Base-by-base conservation (phyloP, 192 early-diverging fungal species). In the Backusella australiensis region DNA sequence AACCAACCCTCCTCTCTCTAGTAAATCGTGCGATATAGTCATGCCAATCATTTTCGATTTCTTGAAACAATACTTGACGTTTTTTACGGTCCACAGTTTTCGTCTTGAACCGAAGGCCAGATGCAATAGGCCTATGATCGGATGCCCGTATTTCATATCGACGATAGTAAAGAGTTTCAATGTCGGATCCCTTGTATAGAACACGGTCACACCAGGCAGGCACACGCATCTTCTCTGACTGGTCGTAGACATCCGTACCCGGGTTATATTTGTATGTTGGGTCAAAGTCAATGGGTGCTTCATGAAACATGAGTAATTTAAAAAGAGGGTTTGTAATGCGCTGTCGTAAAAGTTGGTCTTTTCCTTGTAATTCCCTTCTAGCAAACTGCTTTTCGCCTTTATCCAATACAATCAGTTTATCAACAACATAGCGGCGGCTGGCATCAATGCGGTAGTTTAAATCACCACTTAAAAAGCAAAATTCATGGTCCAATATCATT, bases 201-300 rank as follows among this genome's bases (percentile, higher is more conserved):
- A 99, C 89, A 67, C 98, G 91, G 85, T 99, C 98, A 82, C 97
- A 99, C 94, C 96, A 99, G 6, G 95, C 92, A 4, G 98, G 98
- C 6, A 90, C 90, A 23, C 98, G 88, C 75, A 91, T 89, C 85
- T 99, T 99, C 59, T 98, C 95, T 53, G 92, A 94, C 6, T 91
- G 90, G 76, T 99, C 98, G 77, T 96, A 99, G 4, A 82, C 81
- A 35, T 93, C 87, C 21, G 91, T 93, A 14, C 94, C 93, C 1
- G 87, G 87, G 74, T 99, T 92, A 78, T 96, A 99, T 84, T 99
- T 99, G 90, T 98, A 99, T 1, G 97, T 99, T 0, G 98, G 98
- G 1, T 86, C 90, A 83, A 99, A 99, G 23, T 72, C 72, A 39
- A 97, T 81, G n/a, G 88, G 89, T 26, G 88, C 86, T 82, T 99